Evolutionary conservation across 768 basidiomycete genomes (phyloP), one percentile per base, ranked within the genome.

Genomic region (Agaricus sinodeliciosus): DNA sequence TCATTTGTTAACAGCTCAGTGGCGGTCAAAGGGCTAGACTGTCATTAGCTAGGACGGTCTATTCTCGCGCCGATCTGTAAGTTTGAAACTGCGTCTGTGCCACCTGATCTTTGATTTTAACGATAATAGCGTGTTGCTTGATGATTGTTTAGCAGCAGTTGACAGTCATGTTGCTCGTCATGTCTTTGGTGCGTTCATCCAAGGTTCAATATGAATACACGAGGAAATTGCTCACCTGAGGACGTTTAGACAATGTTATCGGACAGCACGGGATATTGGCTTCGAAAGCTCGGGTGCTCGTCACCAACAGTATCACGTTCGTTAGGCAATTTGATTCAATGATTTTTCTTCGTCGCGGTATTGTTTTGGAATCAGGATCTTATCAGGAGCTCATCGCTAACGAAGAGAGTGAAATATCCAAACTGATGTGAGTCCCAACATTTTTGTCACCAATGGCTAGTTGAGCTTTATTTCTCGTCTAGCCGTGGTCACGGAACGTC

Each of bases 131-230:
- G 72, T 87, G 44, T 76, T 97, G 1, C 74, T 97, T 4, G 95
- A 97, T 59, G 94, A 98, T 57, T 92, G 92, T 39, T 76, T 97
- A 31, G 85, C 90, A 25, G 87, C 87, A 13, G 84, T 90, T 4
- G 89, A 90, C 60, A 81, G 86, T n/a, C 90, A 92, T 65, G 90
- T 92, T 35, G 89, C 88, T 12, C 81, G 87, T 3, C 91, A 94
- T 63, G 74, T 94, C 12, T 93, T 92, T 57, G 85, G 88, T 87
- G 59, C 9, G 71, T 60, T 11, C 31, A 31, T 11, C 35, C 18
- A 3, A 22, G 22, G 22, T 22, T 22, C 22, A 22, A 22, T 11
- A 9, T 19, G 12, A 25, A 43, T 15, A 1, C 50, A 31, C 36
- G 25, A 36, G 47, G 16, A 11, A 31, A 60, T 22, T 22, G 22